Evolutionary conservation across 768 basidiomycete species (phyloP).

Genomic region (Macrolepiota albuminosa): DNA sequence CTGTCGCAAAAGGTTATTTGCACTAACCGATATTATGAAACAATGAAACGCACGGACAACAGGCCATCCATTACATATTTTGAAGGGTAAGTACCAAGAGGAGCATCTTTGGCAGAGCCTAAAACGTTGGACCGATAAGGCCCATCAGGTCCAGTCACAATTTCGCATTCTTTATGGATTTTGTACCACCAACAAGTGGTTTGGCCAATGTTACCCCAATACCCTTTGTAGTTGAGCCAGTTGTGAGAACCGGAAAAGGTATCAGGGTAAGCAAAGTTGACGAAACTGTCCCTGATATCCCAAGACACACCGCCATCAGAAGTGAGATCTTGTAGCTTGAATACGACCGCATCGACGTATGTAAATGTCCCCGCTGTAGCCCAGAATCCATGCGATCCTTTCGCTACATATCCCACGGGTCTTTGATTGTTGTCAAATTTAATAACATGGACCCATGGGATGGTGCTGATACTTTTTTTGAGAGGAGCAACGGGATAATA

Average conservation of each 20-base stretch:
- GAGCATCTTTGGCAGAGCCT: slow-evolving; percentile 2
- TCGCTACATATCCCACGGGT: slow-evolving; percentile 15
- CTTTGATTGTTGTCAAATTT: slow-evolving; percentile 17
- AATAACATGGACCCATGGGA: slow-evolving; percentile 11
- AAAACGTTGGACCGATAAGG: slow-evolving; percentile 14
- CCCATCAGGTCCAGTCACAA: slow-evolving; percentile 14
- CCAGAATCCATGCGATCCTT: slow-evolving; percentile 18
- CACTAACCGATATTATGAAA: no score
- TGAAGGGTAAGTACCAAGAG: not conserved
- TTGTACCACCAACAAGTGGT: slow-evolving; percentile 15
- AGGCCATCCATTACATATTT: slow-evolving; percentile 5
- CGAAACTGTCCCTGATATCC: slow-evolving; percentile 12
- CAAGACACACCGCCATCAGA: slow-evolving; percentile 14
- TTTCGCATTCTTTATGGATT: slow-evolving; percentile 12
- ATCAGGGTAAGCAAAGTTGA: slow-evolving; percentile 13
- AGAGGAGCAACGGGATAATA: not conserved
- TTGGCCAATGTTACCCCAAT: slow-evolving; percentile 15
- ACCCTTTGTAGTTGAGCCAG: slow-evolving; percentile 17
- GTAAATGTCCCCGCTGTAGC: slow-evolving; percentile 15
- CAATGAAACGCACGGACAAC: slow-evolving; percentile 8
- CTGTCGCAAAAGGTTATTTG: not conserved
- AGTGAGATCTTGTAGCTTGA: slow-evolving; percentile 14
- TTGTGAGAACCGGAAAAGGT: slow-evolving; percentile 8
- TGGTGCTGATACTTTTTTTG: slow-evolving; percentile 9
- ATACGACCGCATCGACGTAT: slow-evolving; percentile 13